Evolutionary conservation across 176 grass and related monocot genomes (phyloP), one percentile per base, ranked within the genome.

Genomic region (Musa schizocarpa): DNA sequence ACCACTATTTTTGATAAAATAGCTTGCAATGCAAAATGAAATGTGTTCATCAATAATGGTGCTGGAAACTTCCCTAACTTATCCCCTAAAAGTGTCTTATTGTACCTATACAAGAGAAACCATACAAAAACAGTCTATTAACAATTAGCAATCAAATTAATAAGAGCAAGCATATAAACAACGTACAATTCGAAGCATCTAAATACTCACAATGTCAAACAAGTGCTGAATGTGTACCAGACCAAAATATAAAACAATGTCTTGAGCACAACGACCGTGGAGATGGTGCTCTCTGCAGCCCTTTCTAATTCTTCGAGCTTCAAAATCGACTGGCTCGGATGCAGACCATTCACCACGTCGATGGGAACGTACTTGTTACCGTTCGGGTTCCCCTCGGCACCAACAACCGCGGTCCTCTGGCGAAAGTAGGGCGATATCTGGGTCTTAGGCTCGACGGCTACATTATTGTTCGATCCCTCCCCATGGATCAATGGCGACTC

Each of bases 141-240:
- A 6, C 34, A 6, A 43, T 5, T 43, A 43, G 34, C 34, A 43
- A 43, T 43, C 34, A 43, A 43, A 43, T 43, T 43, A 43, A 43
- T 43, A 6, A 43, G 13, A 23, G 20, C 55, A 50, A 63, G 16
- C 50, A n/a, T 65, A n/a, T 55, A 77, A 50, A 23, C 23, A 65
- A 34, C 24, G 23, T 11, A 54, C 12, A 34, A 54, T n/a, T 74
- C 29, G 13, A 74, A 53, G 52, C 11, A 53, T 74, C 48, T 52
- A 52, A 70, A 50, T 17, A 88, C 93, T 93, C 82, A 98, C 94
- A 98, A 83, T 65, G 94, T 98, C 90, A 98, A 92, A 71, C 88
- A 98, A 87, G 94, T 98, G 72, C 94, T 98, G 76, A 98, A 93
- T 19, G 94, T 82, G 86, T 98, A 98, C 94, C 94, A 98, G 59